Conservation (phyloP, 352 stramenopile species). For the Globisporangium nagaii region DNA sequence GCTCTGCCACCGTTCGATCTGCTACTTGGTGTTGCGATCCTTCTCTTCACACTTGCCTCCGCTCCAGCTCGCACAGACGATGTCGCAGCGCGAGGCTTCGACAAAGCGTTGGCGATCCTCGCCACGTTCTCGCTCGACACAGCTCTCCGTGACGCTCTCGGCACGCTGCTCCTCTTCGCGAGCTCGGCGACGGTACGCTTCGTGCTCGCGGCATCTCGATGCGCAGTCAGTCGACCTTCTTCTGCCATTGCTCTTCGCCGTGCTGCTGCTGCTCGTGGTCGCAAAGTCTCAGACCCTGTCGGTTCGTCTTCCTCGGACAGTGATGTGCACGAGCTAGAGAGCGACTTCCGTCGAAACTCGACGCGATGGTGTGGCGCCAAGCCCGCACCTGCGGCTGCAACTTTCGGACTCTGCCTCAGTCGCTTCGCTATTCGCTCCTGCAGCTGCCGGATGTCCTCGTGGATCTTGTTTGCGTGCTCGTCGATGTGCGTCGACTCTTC, state of each 20-base stretch:
- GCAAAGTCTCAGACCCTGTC: neutral
- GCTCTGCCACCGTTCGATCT: no score
- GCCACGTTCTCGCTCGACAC: constrained; percentile 3
- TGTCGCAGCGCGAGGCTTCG: neutral
- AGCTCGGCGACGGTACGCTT: neutral
- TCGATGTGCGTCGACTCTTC: constrained; percentile 37
- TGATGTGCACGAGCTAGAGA: constrained; percentile 25
- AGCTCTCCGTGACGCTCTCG: neutral
- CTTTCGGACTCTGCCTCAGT: constrained; percentile 36
- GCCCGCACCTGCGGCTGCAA: neutral
- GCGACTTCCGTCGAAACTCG: constrained; percentile 3
- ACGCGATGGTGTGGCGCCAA: neutral
- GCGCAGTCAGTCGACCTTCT: neutral
- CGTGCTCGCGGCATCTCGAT: neutral
- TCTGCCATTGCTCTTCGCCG: no score
- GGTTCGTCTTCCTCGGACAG: constrained; percentile 23
- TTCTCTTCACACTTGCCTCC: neutral
- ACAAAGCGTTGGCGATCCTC: neutral
- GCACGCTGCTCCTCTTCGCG: neutral
- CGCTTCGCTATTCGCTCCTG: constrained; percentile 61
- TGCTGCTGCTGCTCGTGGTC: neutral
- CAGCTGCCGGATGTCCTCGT: constrained; percentile 65
- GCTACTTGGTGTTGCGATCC: neutral
- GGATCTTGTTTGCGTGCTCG: constrained; percentile 53
- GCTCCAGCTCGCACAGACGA: neutral